Conservation (phyloP, 148 eudicot species). For the Vaccinium myrtillus region DNA sequence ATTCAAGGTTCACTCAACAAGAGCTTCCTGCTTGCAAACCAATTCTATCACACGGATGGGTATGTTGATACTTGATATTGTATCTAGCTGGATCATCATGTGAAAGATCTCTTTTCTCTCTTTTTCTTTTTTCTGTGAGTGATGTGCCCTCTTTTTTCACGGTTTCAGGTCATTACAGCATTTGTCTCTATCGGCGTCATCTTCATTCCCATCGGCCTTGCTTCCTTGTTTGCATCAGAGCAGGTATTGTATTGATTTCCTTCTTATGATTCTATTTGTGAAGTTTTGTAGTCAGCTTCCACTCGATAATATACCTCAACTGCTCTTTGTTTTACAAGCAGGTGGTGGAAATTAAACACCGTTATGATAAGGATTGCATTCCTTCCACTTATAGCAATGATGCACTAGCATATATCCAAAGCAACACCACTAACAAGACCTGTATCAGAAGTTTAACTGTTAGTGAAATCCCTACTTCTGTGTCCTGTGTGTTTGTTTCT, state of each 20-base stretch:
- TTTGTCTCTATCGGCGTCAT: conserved; percentile 52
- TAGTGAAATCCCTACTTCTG: conserved; percentile 26
- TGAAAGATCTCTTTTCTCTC: background rate
- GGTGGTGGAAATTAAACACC: conserved; percentile 76
- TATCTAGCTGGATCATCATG: conserved; percentile 4
- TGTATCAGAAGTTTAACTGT: conserved; percentile 58
- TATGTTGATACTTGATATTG: conserved; percentile 24
- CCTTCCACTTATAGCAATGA: conserved; percentile 32
- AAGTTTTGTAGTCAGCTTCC: conserved; percentile 15
- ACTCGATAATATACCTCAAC: conserved; percentile 6
- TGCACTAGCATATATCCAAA: conserved; percentile 48
- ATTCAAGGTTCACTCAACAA: conserved; percentile 86
- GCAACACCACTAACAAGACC: conserved; percentile 56
- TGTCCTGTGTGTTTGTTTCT: background rate
- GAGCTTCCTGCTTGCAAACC: conserved; percentile 96
- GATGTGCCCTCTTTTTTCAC: conserved; percentile 3
- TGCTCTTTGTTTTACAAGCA: conserved; percentile 24
- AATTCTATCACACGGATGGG: conserved; percentile 75
- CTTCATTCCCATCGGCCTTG: conserved; percentile 78
- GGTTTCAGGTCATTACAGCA: conserved; percentile 58
- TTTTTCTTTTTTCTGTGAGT: background rate
- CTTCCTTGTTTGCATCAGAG: conserved; percentile 69
- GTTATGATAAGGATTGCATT: conserved; percentile 67
- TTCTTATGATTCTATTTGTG: background rate
- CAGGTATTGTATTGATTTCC: conserved; percentile 32